Evolutionary conservation across 345 rosid species (phyloP), one percentile per base, ranked within the genome.

Genomic region (Camelina laxa): DNA sequence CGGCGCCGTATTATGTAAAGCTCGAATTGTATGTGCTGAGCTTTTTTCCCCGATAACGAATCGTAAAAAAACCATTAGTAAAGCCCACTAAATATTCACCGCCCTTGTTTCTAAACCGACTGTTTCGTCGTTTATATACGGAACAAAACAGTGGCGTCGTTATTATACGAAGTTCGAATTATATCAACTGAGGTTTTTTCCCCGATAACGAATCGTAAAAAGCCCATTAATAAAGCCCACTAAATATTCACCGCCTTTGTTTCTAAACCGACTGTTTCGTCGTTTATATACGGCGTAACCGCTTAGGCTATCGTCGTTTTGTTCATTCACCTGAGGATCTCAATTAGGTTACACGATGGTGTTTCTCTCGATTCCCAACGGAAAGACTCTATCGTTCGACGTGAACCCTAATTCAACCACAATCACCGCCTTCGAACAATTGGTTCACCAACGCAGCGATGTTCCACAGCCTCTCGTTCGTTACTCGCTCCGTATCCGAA

Each of bases 361-460:
- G 59, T 87, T 88, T 66, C 20, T 90, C 9, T 71, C 87, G 67
- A 44, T 82, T 6, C 94, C 94, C 13, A 77, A 75, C 61, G 76
- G 83, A 48, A 80, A 80, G 51, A 88, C 88, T 13, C 45, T 88
- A 0, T 79, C 81, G 60, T 20, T 92, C 6, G 67, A 86, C 57
- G 62, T 85, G 1, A 79, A 83, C 72, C 92, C 96, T 41, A 75
- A 60, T 41, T 51, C 85, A 75, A 77, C 94, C 70, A 86, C 92
- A 12, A 76, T 88, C 76, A 59, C 60, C 56, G 77, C 72, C 67
- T 88, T 90, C 71, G 84, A 85, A 20, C 83, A 64, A 72, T 73
- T 80, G 31, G 80, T 86, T 59, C 79, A 85, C 70, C 80, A 62
- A 20, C 78, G 70, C 14, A 70, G 70, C 54, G 81, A 62, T 14